These are phyloP conservation scores for Cajanus cajan DNA, from an alignment of 306 rosid genomes.

Conservation along the genomic window DNA sequence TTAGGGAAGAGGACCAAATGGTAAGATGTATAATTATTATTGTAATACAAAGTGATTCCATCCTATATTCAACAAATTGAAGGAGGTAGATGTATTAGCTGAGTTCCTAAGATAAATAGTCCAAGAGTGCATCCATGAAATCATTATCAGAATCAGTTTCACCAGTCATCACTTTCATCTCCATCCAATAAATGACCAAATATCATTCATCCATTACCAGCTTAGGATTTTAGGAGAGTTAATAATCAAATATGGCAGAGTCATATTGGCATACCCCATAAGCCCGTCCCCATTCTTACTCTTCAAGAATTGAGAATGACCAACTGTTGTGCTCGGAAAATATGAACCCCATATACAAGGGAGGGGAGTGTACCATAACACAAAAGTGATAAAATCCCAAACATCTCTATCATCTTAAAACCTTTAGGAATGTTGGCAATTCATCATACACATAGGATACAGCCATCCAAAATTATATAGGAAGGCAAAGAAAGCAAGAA, in stretches of 20 bases:
- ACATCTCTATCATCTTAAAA: background rate
- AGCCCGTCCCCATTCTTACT: background rate
- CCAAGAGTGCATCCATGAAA: background rate
- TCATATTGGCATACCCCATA: background rate
- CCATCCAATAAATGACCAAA: background rate
- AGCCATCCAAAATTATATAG: constrained; percentile 11
- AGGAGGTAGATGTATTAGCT: background rate
- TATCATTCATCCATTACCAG: background rate
- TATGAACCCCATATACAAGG: constrained; percentile 5
- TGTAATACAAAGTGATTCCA: background rate
- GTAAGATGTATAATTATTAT: background rate
- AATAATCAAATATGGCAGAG: background rate
- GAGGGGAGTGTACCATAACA: background rate
- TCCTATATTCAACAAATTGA: background rate
- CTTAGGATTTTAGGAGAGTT: constrained; percentile 1
- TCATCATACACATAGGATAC: background rate
- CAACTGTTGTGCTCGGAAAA: background rate
- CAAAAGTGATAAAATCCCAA: background rate
- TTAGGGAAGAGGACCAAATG: background rate
- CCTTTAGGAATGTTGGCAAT: background rate
- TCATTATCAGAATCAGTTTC: constrained; percentile 8
- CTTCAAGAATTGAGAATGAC: background rate
- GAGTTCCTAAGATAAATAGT: background rate
- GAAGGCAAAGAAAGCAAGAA: background rate
- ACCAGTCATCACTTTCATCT: background rate